Base-by-base conservation (phyloP, 306 rosid genomes). In the Vicia sativa region DNA sequence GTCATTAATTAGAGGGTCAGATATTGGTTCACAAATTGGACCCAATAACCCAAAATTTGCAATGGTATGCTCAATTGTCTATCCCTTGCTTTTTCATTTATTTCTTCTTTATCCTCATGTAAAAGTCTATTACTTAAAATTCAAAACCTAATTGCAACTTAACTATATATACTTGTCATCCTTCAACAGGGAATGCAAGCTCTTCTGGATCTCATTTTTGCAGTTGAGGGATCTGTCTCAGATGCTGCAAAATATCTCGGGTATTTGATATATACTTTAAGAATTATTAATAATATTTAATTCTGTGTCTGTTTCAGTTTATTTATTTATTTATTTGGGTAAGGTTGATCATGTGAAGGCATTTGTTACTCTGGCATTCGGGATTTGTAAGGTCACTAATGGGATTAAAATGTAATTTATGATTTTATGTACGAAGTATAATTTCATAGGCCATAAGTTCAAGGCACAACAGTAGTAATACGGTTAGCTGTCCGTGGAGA, bases 151-250 rank as follows among this genome's bases (percentile, higher is more conserved):
- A n/a, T 65, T 65, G 50, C 60, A 35, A 46, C 71, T 50, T 57
- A 28, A 65, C 59, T 75, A 12, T 14, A 45, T 54, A 9, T 34
- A 3, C 50, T 52, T 63, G 18, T 59, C 28, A 11, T 70, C 61
- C 53, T 76, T 71, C 72, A 45, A 50, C 84, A 90, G 96, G 97
- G 99, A 68, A 85, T 93, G 99, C 96, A 90, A 83, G 92, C 97
- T 77, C 79, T 93, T 65, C 71, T 93, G 82, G 99, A 93, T 79
- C 80, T 93, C 41, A 75, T 93, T 62, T 86, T 79, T 76, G 85
- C 96, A 37, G 90, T 88, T 64, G 86, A 82, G 45, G 99, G 95
- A 15, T 90, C 97, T 34, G 70, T 90, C 56, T 74, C 99, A 0
- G 96, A 93, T 39, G 95, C 91, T 25, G 89, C 97, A 58, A 93